A percentile compares a stretch with the other conserved stretches of the same genome.
These are phyloP conservation scores for Blumeria graminis DNA, from an alignment of 2,329 filamentous ascomycete genomes.

Conservation along the genomic window DNA sequence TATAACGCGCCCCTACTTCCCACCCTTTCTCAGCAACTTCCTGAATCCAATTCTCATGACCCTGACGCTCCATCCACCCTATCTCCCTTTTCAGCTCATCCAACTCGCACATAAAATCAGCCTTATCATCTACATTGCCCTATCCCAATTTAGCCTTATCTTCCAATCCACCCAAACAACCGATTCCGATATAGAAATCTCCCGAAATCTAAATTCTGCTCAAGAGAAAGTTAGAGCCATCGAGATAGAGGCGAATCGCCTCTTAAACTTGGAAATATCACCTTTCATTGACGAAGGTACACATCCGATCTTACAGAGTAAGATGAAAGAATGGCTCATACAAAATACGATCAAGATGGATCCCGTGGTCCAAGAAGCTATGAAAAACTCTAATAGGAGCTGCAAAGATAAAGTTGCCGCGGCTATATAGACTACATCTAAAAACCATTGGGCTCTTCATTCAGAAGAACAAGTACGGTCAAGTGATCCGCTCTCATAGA, in stretches of 20 bases:
- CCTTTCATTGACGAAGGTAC: constrained; percentile 54
- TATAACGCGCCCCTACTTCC: constrained; percentile 29
- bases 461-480: too few species aligned
- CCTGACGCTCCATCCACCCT: constrained; percentile 27
- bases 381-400: not conserved
- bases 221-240: constrained; percentile 32
- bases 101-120: constrained; percentile 49
- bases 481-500: too few species aligned
- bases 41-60: constrained; percentile 21
- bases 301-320: constrained; percentile 38
- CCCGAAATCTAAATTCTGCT: constrained; percentile 43
- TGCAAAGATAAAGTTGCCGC: too few species aligned
- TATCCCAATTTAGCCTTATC: constrained; percentile 56
- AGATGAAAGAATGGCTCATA: constrained; percentile 68
- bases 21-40: constrained; percentile 19
- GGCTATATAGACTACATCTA: too few species aligned
- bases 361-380: constrained; percentile 57
- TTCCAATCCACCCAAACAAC: constrained; percentile 18
- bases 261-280: constrained; percentile 56
- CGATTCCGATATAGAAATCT: constrained; percentile 23
- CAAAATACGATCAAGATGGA: constrained; percentile 63
- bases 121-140: constrained; percentile 60
- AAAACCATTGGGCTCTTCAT: too few species aligned
- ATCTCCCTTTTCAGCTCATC: constrained; percentile 69
- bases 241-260: constrained; percentile 42